A percentile compares a stretch with the other conserved stretches of the same genome.
Conservation (phyloP, 2,329 filamentous ascomycete species). For the Cephalotrichum gorgonifer region DNA sequence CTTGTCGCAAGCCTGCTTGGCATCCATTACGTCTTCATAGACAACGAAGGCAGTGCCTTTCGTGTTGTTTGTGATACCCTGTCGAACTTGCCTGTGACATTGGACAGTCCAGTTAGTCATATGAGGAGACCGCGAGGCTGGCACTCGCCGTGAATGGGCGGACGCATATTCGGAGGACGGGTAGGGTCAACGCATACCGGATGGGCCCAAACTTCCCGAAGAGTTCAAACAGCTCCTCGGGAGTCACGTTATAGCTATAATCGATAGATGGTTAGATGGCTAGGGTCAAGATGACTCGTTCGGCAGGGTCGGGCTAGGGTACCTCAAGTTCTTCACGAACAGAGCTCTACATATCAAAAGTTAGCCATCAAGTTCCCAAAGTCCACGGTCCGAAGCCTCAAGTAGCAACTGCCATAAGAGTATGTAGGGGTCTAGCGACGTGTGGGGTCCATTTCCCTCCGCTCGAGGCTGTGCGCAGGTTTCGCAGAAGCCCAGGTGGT, state of each 20-base stretch:
- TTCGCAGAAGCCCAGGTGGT: background rate
- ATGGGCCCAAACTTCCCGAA: slow-evolving; percentile 97
- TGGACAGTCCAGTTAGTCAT: slow-evolving; percentile 1
- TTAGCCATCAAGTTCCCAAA: background rate
- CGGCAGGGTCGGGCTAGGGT: slow-evolving; percentile 19
- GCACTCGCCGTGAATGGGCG: background rate
- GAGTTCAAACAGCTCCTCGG: slow-evolving; percentile 95
- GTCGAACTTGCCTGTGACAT: slow-evolving; percentile 76
- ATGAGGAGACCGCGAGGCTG: background rate
- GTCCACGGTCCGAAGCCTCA: background rate
- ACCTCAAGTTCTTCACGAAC: slow-evolving; percentile 99
- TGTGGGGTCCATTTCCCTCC: background rate
- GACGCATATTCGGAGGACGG: background rate
- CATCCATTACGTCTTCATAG: slow-evolving; percentile 98
- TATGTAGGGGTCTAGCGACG: background rate
- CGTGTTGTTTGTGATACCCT: slow-evolving; percentile 93
- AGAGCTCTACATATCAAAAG: slow-evolving; percentile 61
- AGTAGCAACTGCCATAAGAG: background rate
- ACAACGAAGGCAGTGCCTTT: slow-evolving; percentile 99
- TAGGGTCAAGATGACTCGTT: background rate
- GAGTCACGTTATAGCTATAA: slow-evolving; percentile 90
- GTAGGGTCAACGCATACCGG: slow-evolving; percentile 50
- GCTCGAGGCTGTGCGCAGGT: background rate
- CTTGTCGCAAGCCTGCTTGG: slow-evolving; percentile 98
- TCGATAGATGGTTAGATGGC: slow-evolving; percentile 26